Conservation (phyloP, 192 early-diverging fungal genomes). For the Umbelopsis vinacea region DNA sequence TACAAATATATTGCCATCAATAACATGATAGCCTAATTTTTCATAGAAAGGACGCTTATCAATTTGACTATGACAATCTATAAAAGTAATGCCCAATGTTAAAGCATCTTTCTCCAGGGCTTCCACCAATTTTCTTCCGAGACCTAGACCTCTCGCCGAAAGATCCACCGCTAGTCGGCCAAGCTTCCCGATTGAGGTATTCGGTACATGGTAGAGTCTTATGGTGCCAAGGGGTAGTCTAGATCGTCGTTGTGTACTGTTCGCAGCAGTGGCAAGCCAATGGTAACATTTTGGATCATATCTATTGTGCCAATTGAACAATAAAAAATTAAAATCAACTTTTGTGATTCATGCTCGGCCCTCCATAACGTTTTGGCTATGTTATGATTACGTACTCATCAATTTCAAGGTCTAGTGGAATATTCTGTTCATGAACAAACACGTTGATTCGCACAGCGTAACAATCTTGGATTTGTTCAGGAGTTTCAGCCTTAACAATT, state of each 20-base stretch:
- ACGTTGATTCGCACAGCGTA: constrained; percentile 23
- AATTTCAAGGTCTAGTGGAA: constrained; percentile 23
- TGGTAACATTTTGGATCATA: constrained; percentile 20
- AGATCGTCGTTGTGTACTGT: background rate
- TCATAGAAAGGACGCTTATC: constrained; percentile 37
- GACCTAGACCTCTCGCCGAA: constrained; percentile 29
- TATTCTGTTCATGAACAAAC: constrained; percentile 25
- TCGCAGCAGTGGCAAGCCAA: constrained; percentile 10
- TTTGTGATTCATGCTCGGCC: background rate
- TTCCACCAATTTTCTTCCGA: constrained; percentile 31
- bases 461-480: constrained; percentile 19
- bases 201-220: constrained; percentile 23
- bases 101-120: constrained; percentile 18
- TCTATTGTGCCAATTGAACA: background rate
- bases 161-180: constrained; percentile 33
- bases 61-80: constrained; percentile 32
- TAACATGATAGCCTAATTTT: constrained; percentile 28
- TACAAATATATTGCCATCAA: constrained; percentile 34
- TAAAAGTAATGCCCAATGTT: background rate
- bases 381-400: constrained; percentile 17
- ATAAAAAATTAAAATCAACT: background rate
- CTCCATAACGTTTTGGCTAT: background rate
- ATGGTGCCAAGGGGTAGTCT: constrained; percentile 35
- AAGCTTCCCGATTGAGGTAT: constrained; percentile 29
- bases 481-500: background rate